Evolutionary conservation across 768 basidiomycete genomes (phyloP), one percentile per base, ranked within the genome.

Genomic region (Suillus luteus): DNA sequence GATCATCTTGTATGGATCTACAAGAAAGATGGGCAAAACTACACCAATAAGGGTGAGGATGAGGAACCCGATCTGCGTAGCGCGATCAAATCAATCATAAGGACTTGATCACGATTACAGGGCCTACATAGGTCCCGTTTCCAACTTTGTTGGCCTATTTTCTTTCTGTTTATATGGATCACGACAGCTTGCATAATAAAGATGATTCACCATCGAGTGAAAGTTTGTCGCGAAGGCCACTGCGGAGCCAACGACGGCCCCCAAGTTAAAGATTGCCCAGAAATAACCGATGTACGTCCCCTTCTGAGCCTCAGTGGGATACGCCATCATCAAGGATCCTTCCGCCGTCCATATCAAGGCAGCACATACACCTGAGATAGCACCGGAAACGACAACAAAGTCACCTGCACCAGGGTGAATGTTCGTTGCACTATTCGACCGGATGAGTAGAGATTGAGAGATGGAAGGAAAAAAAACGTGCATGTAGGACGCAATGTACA

Each of bases 211-310:
- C 70, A 72, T 78, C 24, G 86, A 88, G 57, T 89, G 71, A 70
- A 86, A 87, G 69, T 93, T 93, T 67, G 85, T 78, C 1, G 85
- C 92, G 43, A 93, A 78, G 15, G 91, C 86, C 38, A 93, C 89
- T 11, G 87, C 79, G 5, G 90, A 85, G 40, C 92, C 92, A 55
- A 94, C 86, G 54, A 95, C 89, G 48, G 87, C 87, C 31, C 91
- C 91, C 33, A 92, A 66, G 69, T 93, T 92, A 80, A 94, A 93
- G 65, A 93, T 89, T 52, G 83, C 77, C 92, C 92, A 93, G 78
- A 93, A 94, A 52, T 92, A 85, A 46, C 83, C 87, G 58, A 93
- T 92, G 75, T 83, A 93, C 37, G 76, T 78, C 19, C 91, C 92
- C 74, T 93, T 93, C 72, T 93, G 85, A 54, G 75, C 70, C 72